Conservation (phyloP, 1,284 basidiomycete genomes). For the Ustilago trichophora region DNA sequence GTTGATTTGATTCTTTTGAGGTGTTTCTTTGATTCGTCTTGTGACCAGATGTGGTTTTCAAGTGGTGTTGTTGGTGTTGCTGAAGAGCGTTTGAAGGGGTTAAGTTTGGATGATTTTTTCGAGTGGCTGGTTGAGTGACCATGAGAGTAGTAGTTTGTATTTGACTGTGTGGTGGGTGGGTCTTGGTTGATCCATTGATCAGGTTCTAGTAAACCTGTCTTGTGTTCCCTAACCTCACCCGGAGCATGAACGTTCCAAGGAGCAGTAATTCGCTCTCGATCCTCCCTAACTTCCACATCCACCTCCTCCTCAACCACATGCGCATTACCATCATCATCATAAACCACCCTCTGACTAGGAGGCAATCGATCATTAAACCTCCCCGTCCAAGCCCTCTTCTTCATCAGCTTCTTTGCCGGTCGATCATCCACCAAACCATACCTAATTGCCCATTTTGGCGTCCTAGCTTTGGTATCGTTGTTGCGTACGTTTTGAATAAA, state of each 20-base stretch:
- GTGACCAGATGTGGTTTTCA: too few species aligned
- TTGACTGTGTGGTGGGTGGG: too few species aligned
- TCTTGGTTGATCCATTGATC: conserved; percentile 37
- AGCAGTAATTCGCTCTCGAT: too few species aligned
- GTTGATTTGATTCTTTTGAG: not conserved
- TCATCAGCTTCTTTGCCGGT: conserved; percentile 23
- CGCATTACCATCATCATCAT: conserved; percentile 53
- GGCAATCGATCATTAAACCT: conserved; percentile 42
- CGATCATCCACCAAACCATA: conserved; percentile 55
- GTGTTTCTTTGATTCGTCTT: too few species aligned
- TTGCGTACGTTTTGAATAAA: conserved; percentile 56
- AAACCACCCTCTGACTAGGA: conserved; percentile 29
- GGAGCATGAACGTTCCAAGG: conserved; percentile 10
- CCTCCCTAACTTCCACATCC: not conserved
- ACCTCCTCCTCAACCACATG: conserved; percentile 19
- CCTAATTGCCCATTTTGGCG: conserved; percentile 56
- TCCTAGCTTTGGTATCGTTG: conserved; percentile 50
- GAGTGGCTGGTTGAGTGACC: too few species aligned
- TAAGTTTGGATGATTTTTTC: too few species aligned
- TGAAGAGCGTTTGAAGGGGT: too few species aligned
- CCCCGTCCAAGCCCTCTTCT: conserved; percentile 48
- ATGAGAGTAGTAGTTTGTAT: too few species aligned
- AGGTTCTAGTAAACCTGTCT: conserved; percentile 24
- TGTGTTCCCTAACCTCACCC: conserved; percentile 1
- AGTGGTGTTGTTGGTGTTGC: too few species aligned